Evolutionary conservation across 1,139 yeast genomes (phyloP), one percentile per base, ranked within the genome.

Genomic region (Pneumocystis wakefieldiae): DNA sequence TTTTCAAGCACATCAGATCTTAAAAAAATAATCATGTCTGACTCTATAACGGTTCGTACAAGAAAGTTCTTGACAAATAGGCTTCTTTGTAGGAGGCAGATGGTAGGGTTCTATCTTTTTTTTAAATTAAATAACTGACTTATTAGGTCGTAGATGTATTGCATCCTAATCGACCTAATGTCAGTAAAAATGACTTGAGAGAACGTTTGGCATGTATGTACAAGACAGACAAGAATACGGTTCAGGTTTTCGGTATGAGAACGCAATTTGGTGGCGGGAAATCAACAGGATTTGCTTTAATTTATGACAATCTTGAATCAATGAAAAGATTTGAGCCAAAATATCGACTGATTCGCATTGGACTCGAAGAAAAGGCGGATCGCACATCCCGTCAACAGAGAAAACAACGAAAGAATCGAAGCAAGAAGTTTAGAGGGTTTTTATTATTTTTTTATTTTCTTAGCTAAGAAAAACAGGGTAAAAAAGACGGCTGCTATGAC

Each of bases 201-300:
- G 97, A 90, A 81, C 91, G 86, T 81, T 85, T 94, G 76, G 90
- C 98, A 76, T 85, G 87, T 76, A 83, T 86, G 77, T 94, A 94
- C 96, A 91, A 90, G 85, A 84, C 95, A 77, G 97, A 92, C 78
- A 91, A 92, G 84, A 97, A 92, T 76, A 88, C 96, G 76, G 96
- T 92, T 72, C 91, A 97, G 71, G 98, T 92, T 73, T 92, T 92
- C 78, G 98, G 97, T 78, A 87, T 92, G 95, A 88, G 96, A 85
- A 92, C 98, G 75, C 95, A 89, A 81, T 92, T 84, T 80, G 99
- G 99, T 88, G 99, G 99, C 81, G 96, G 97, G 76, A 92, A 89
- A 83, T 89, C 98, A 72, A 86, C 97, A 73, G 99, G 99, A 78
- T 92, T 92, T 83, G 99, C 98, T 80, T 85, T 92, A 78, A 87